Evolutionary conservation across 2,329 filamentous ascomycete species (phyloP).

Genomic region (Sphaerostilbella broomeana): DNA sequence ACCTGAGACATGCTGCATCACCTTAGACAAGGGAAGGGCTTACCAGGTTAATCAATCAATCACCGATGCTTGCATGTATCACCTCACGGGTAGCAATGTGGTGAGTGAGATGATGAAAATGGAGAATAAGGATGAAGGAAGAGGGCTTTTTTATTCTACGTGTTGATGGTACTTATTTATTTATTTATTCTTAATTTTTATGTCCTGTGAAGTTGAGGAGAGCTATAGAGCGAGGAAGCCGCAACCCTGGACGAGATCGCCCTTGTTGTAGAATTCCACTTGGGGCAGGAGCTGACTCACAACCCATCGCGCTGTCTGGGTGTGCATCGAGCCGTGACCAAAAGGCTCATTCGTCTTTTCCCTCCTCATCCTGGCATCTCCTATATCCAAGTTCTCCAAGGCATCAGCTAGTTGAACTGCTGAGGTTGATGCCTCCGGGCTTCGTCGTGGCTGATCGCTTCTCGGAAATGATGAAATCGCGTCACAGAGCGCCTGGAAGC

Average conservation of each 20-base stretch:
- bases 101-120: too few relatives aligned
- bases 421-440: not conserved
- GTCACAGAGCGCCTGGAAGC: conserved; percentile 52
- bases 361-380: conserved; percentile 25
- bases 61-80: too few relatives aligned
- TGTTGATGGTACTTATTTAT: too few relatives aligned
- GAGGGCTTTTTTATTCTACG: too few relatives aligned
- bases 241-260: conserved; percentile 42
- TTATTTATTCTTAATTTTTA: too few relatives aligned
- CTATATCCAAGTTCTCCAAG: conserved; percentile 24
- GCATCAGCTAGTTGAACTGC: conserved; percentile 21
- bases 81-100: too few relatives aligned
- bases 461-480: conserved; percentile 43
- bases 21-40: too few relatives aligned
- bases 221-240: too few relatives aligned
- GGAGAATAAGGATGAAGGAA: too few relatives aligned
- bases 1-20: too few relatives aligned
- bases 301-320: conserved; percentile 56
- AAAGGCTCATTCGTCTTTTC: conserved; percentile 46
- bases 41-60: too few relatives aligned
- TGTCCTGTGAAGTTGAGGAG: too few relatives aligned
- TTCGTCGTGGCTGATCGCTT: conserved; percentile 16
- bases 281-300: conserved; percentile 43
- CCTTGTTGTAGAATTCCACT: conserved; percentile 45
- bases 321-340: conserved; percentile 50